Percentiles rank a stretch among this genome's conserved stretches.
These are phyloP conservation scores for Caloboletus inedulis DNA, from an alignment of 1,284 basidiomycete genomes.

Conservation along the genomic window DNA sequence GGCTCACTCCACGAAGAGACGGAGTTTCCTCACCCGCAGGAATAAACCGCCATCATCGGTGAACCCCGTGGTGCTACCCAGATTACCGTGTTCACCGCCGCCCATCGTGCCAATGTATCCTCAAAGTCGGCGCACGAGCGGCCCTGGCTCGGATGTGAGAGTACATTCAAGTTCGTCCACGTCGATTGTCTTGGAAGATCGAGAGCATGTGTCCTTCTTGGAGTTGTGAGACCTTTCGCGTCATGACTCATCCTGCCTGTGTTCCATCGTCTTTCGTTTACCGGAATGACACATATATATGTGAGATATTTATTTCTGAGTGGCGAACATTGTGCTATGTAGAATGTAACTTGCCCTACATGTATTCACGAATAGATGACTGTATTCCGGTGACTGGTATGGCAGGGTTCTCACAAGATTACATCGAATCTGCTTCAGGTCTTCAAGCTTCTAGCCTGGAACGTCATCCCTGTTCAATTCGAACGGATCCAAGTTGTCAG, in stretches of 20 bases:
- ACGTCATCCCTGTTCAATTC: too few relatives aligned
- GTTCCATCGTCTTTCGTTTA: not conserved
- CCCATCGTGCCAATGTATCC: not conserved
- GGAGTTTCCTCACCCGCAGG: conserved; percentile 3
- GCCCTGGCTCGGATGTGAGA: not conserved
- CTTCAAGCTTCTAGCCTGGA: not conserved
- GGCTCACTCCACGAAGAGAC: not conserved
- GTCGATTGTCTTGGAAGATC: conserved; percentile 16
- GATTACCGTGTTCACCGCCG: not conserved
- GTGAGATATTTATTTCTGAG: not conserved
- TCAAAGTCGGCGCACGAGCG: not conserved
- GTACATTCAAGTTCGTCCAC: not conserved
- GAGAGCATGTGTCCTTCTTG: conserved; percentile 31
- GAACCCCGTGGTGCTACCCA: not conserved
- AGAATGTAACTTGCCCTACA: not conserved
- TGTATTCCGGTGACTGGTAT: not conserved
- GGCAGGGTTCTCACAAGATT: not conserved
- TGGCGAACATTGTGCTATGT: not conserved
- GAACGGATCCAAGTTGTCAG: too few relatives aligned
- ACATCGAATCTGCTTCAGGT: not conserved
- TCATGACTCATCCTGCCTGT: not conserved
- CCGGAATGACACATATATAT: not conserved
- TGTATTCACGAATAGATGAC: not conserved
- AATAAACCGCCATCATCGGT: not conserved
- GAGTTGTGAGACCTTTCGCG: conserved; percentile 17